Evolutionary conservation across 331 rosid genomes (phyloP), one percentile per base, ranked within the genome.

Genomic region (Malus hybrid): DNA sequence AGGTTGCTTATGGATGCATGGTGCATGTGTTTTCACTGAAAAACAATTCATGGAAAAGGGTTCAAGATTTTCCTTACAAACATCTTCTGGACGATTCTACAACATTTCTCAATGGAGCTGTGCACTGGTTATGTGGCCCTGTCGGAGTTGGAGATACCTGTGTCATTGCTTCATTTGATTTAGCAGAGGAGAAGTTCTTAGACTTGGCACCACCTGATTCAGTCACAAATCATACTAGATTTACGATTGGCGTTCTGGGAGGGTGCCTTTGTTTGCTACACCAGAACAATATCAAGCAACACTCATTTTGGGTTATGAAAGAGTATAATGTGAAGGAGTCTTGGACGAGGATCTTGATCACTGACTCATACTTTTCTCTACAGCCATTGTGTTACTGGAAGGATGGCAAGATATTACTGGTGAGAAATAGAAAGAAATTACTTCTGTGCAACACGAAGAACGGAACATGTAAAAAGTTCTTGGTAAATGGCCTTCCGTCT

Each of bases 331-430:
- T 61, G 77, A 61, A 61, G 42, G 77, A 73, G 44, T 73, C 77
- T 59, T 73, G 77, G 77, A 73, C 69, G 10, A 60, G 19, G 60
- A 61, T 73, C 28, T 42, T 42, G 77, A 73, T 73, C 18, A 6
- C 68, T 1, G 69, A 61, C 44, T 32, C 77, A 16, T 73, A 60
- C 1, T 10, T 60, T 10, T 39, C 59, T 24, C 62, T 73, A 42
- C 50, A 73, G 69, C 77, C 77, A 1, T 60, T 73, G 29, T 73
- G 76, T 60, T 36, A 73, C 76, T 60, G 76, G 76, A 73, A 73
- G 69, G 64, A 60, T 24, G 28, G 54, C 42, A 73, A 61, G 29
- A 60, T 73, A 27, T 28, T 73, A 63, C 69, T 61, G 28, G 69
- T 57, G 27, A 73, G 77, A 42, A 61, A 44, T 46, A 15, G 12